phyloP scores from a whole-genome alignment of 257 asterid genomes.

The Salvia rosmarinus region DNA sequence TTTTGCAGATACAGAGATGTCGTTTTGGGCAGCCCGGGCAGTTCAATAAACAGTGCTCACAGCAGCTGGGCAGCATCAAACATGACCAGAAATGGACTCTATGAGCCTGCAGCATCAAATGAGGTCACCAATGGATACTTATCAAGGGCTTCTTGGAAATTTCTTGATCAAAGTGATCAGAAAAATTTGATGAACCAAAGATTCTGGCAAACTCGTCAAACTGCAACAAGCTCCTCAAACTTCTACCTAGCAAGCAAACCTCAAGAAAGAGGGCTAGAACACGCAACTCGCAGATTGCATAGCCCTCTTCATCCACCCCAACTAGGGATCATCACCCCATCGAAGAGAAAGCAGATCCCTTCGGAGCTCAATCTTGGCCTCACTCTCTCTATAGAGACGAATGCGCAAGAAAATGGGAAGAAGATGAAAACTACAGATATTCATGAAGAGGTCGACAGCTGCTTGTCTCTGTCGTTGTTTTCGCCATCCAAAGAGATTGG shows the following conservation, averaged over 20 bases:
- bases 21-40: constrained; percentile 42
- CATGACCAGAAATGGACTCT: constrained; percentile 31
- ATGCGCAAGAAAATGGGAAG: constrained; percentile 25
- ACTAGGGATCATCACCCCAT: constrained; percentile 9
- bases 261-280: constrained; percentile 36
- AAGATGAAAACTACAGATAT: constrained; percentile 20
- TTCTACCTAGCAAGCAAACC: constrained; percentile 18
- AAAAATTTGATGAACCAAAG: constrained; percentile 29
- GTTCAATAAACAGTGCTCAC: constrained; percentile 48
- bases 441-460: constrained; percentile 37
- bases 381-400: constrained; percentile 57
- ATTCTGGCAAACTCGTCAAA: constrained; percentile 37
- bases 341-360: constrained; percentile 50
- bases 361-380: constrained; percentile 62
- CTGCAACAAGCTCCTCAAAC: constrained; percentile 35
- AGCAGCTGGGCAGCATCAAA: constrained; percentile 39
- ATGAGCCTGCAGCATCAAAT: constrained; percentile 18
- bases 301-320: constrained; percentile 8
- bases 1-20: constrained; percentile 52
- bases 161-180: constrained; percentile 34
- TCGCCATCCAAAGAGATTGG: constrained; percentile 47
- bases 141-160: constrained; percentile 42
- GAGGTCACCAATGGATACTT: constrained; percentile 24
- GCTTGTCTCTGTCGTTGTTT: constrained; percentile 65
- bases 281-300: constrained; percentile 4